These are phyloP conservation scores for Dactylellina cionopaga DNA, from an alignment of 2,329 filamentous ascomycete genomes.

Conservation along the genomic window DNA sequence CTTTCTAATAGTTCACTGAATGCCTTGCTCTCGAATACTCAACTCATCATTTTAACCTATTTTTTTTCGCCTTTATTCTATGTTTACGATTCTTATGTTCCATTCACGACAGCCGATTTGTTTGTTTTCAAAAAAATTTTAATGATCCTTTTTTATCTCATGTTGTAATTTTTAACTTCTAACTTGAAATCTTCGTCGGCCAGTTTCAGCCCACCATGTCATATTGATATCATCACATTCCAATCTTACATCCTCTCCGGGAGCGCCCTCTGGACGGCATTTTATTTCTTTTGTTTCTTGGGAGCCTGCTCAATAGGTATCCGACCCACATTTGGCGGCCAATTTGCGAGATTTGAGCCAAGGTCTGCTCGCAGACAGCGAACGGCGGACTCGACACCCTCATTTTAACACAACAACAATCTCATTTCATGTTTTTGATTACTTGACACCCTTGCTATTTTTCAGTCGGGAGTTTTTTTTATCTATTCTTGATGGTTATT, in stretches of 20 bases:
- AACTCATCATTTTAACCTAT: neutral
- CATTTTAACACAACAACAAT: too few relatives aligned
- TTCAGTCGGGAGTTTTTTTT: too few relatives aligned
- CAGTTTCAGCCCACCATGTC: slow-evolving; percentile 15
- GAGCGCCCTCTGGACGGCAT: slow-evolving; percentile 39
- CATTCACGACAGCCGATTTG: slow-evolving; percentile 15
- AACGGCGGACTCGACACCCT: too few relatives aligned
- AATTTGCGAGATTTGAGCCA: too few relatives aligned
- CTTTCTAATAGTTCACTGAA: neutral
- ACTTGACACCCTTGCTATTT: too few relatives aligned
- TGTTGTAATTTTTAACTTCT: slow-evolving; percentile 23
- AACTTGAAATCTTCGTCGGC: slow-evolving; percentile 30
- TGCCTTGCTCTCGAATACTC: neutral
- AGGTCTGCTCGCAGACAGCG: too few relatives aligned
- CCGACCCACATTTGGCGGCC: neutral
- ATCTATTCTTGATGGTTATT: too few relatives aligned
- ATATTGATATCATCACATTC: slow-evolving; percentile 15
- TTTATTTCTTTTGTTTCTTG: slow-evolving; percentile 34
- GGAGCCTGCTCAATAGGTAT: neutral
- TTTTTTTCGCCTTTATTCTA: neutral
- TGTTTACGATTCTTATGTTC: slow-evolving; percentile 20
- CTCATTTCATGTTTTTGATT: too few relatives aligned
- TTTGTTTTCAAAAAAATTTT: slow-evolving; percentile 4
- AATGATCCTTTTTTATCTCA: neutral
- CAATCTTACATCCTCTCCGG: neutral